Evolutionary conservation across 179 eudicot species (phyloP).

Genomic region (Drosera spatulata): DNA sequence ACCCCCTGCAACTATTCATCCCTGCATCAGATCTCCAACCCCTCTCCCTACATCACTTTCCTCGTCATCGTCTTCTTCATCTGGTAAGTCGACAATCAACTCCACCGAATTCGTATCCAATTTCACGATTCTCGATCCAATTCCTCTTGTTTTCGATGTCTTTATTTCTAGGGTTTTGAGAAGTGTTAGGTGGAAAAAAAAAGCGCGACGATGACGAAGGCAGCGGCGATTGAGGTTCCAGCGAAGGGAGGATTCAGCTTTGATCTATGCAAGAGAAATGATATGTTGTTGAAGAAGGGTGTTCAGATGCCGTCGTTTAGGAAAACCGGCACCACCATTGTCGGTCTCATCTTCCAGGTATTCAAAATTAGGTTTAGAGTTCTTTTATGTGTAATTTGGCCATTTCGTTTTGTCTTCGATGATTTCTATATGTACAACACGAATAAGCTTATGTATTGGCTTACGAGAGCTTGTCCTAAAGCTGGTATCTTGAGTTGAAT

Average conservation of each 20-base stretch:
- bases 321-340: slow-evolving; percentile 82
- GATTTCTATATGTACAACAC: background rate
- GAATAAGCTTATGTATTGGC: background rate
- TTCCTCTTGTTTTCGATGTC: no score
- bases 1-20: no score
- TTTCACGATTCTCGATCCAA: no score
- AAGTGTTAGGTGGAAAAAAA: no score
- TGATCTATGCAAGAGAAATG: slow-evolving; percentile 61
- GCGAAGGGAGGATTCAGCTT: slow-evolving; percentile 62
- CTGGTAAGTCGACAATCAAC: no score
- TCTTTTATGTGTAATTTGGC: background rate
- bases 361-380: background rate
- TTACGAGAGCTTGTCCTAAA: background rate
- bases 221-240: slow-evolving; percentile 41
- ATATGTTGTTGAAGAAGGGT: slow-evolving; percentile 58
- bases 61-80: no score
- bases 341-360: slow-evolving; percentile 60
- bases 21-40: no score
- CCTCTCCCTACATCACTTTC: no score
- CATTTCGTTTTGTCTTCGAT: background rate
- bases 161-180: no score
- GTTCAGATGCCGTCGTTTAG: slow-evolving; percentile 35
- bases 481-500: no score
- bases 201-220: no score
- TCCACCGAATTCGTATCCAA: no score